A percentile compares a stretch with the other conserved stretches of the same genome.
Conservation (phyloP, 371 early-diverging fungal genomes). For the Circinella umbellata region DNA sequence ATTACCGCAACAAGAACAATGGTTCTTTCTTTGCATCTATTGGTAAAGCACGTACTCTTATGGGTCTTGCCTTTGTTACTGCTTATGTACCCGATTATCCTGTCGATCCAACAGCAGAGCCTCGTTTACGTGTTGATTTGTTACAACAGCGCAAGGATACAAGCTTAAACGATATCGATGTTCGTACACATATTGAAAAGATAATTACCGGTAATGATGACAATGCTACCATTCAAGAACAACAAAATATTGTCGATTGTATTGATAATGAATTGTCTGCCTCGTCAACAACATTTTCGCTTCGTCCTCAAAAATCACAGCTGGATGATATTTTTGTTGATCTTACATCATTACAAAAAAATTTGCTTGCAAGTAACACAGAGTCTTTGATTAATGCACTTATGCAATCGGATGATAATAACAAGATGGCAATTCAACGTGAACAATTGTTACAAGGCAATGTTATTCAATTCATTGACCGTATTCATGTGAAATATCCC, state of each 20-base stretch:
- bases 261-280: slow-evolving; percentile 40
- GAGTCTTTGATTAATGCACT: slow-evolving; percentile 50
- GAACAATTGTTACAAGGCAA: slow-evolving; percentile 76
- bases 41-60: slow-evolving; percentile 62
- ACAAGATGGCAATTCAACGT: slow-evolving; percentile 47
- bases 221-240: slow-evolving; percentile 48
- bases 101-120: slow-evolving; percentile 77
- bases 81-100: slow-evolving; percentile 80
- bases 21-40: slow-evolving; percentile 23
- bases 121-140: slow-evolving; percentile 65
- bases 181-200: slow-evolving; percentile 61
- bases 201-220: slow-evolving; percentile 62
- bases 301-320: slow-evolving; percentile 75
- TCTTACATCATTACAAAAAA: slow-evolving; percentile 69
- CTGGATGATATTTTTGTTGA: slow-evolving; percentile 79
- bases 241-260: slow-evolving; percentile 21
- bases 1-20: slow-evolving; percentile 25
- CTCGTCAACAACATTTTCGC: slow-evolving; percentile 56
- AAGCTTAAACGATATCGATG: slow-evolving; percentile 52
- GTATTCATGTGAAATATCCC: slow-evolving; percentile 61
- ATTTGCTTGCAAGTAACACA: slow-evolving; percentile 63
- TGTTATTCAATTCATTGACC: slow-evolving; percentile 70
- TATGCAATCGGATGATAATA: slow-evolving; percentile 30
- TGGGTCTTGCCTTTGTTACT: slow-evolving; percentile 65
- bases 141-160: slow-evolving; percentile 50